Percentiles rank a stretch among this genome's conserved stretches.
phyloP scores from a whole-genome alignment of 1,284 basidiomycete species.

The Fomitopsis pinicola region DNA sequence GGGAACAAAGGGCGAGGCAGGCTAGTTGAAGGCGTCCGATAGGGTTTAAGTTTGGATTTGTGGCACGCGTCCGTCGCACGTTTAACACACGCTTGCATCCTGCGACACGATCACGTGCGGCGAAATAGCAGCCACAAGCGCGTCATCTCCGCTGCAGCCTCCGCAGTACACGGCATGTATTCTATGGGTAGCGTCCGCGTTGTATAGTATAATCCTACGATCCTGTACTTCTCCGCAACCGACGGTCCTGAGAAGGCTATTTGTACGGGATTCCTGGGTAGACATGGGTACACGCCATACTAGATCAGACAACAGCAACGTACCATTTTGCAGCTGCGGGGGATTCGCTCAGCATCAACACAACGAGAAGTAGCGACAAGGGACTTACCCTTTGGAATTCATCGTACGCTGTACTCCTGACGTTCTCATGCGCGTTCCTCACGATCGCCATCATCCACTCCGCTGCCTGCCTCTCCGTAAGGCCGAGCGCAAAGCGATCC shows the following conservation, averaged over 20 bases:
- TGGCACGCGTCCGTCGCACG: too few relatives aligned
- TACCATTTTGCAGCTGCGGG: slow-evolving; percentile 50
- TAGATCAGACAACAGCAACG: slow-evolving; percentile 6
- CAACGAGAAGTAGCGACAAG: neutral
- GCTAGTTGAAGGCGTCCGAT: too few relatives aligned
- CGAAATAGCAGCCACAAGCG: too few relatives aligned
- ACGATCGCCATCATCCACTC: slow-evolving; percentile 89
- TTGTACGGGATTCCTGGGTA: slow-evolving; percentile 50
- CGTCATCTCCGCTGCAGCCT: too few relatives aligned
- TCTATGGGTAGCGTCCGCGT: too few relatives aligned
- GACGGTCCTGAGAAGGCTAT: slow-evolving; percentile 16
- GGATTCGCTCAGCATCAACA: neutral
- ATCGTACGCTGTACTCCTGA: slow-evolving; percentile 89
- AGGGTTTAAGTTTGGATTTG: too few relatives aligned
- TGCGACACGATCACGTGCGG: too few relatives aligned
- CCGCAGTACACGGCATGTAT: too few relatives aligned
- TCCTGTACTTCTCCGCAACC: too few relatives aligned
- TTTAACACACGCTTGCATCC: too few relatives aligned
- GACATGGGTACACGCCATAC: neutral
- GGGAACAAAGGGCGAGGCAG: too few relatives aligned
- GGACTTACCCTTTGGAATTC: slow-evolving; percentile 78
- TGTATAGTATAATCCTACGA: neutral
- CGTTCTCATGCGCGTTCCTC: slow-evolving; percentile 92
- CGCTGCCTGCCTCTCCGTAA: slow-evolving; percentile 89
- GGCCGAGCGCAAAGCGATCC: slow-evolving; percentile 81